These are phyloP conservation scores for Heritiera littoralis DNA, from an alignment of 345 rosid genomes.

Conservation along the genomic window DNA sequence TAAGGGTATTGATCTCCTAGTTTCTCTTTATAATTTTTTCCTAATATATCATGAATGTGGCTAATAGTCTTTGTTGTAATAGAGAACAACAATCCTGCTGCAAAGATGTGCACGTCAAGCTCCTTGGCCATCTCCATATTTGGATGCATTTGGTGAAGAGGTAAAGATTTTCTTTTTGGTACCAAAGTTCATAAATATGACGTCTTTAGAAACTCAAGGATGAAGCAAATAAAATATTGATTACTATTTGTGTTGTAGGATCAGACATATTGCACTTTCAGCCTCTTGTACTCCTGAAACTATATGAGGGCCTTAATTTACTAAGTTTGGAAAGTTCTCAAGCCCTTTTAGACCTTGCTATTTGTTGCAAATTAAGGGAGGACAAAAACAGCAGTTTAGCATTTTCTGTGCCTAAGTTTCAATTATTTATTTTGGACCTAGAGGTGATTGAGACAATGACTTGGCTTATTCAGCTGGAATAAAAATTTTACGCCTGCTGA, in stretches of 20 bases:
- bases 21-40: background rate
- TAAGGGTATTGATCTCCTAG: constrained; percentile 51
- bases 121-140: constrained; percentile 91
- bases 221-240: background rate
- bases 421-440: constrained; percentile 1
- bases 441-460: background rate
- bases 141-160: constrained; percentile 98
- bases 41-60: constrained; percentile 14
- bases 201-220: background rate
- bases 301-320: background rate
- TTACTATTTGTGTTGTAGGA: background rate
- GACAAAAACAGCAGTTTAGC: background rate
- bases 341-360: background rate
- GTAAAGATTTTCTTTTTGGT: constrained; percentile 31
- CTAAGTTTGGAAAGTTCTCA: background rate
- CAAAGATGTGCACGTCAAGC: constrained; percentile 83
- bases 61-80: constrained; percentile 18
- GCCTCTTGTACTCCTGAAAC: background rate
- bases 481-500: background rate
- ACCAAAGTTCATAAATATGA: background rate
- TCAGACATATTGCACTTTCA: background rate
- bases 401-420: background rate
- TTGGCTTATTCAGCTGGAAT: background rate
- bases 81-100: constrained; percentile 82
- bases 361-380: background rate